These are phyloP conservation scores for Spatholobus suberectus DNA, from an alignment of 306 rosid species.

Conservation along the genomic window DNA sequence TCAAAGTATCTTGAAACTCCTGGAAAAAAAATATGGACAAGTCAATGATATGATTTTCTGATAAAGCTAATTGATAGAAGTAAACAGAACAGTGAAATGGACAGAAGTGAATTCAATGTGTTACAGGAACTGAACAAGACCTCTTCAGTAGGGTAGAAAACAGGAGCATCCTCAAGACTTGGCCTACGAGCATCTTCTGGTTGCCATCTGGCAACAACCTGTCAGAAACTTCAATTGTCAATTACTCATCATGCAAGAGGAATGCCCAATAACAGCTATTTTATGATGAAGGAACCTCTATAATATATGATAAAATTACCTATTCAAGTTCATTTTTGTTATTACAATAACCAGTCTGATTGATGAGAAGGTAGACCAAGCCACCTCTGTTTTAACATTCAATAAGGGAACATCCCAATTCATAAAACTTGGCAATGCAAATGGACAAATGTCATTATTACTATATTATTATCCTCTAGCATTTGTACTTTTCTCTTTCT, in stretches of 20 bases:
- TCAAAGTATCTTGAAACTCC: conserved; percentile 95
- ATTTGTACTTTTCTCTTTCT: not conserved
- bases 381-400: conserved; percentile 14
- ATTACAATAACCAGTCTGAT: conserved; percentile 24
- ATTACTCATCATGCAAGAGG: conserved; percentile 38
- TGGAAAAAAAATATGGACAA: conserved; percentile 45
- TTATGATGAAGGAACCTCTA: not conserved
- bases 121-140: conserved; percentile 55
- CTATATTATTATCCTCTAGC: not conserved
- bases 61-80: conserved; percentile 29
- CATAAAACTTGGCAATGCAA: conserved; percentile 35
- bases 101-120: conserved; percentile 29
- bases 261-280: conserved; percentile 9
- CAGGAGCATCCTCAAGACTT: conserved; percentile 81
- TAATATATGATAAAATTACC: conserved; percentile 12
- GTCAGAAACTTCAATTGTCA: conserved; percentile 47
- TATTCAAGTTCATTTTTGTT: conserved; percentile 1
- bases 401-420: conserved; percentile 24
- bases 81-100: conserved; percentile 33
- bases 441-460: conserved; percentile 13
- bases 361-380: conserved; percentile 20
- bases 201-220: conserved; percentile 95
- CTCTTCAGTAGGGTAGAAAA: conserved; percentile 95
- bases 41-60: conserved; percentile 45
- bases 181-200: conserved; percentile 82